Conservation (phyloP, 805 yeast genomes). For the Lachancea cidri region DNA sequence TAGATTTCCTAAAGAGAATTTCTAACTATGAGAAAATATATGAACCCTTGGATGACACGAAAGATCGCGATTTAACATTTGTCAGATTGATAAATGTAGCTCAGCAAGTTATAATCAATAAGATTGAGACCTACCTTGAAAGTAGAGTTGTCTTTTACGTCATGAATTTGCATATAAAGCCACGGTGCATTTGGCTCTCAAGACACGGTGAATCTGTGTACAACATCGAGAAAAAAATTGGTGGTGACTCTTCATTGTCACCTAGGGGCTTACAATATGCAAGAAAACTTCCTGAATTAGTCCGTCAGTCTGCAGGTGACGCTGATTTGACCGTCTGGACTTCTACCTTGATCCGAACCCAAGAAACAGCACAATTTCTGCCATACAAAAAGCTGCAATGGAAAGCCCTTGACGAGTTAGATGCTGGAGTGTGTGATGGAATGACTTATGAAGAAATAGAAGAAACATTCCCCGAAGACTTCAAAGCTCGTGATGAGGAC, state of each 20-base stretch:
- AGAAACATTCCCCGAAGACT: slow-evolving; percentile 82
- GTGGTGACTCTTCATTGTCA: slow-evolving; percentile 87
- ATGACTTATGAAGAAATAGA: slow-evolving; percentile 94
- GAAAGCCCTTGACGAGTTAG: slow-evolving; percentile 96
- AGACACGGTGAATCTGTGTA: slow-evolving; percentile 94
- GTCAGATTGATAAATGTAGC: slow-evolving; percentile 85
- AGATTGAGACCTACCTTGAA: slow-evolving; percentile 82
- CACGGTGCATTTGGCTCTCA: slow-evolving; percentile 87
- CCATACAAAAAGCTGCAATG: slow-evolving; percentile 82
- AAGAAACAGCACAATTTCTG: slow-evolving; percentile 80
- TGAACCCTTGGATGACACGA: slow-evolving; percentile 60
- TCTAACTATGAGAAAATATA: slow-evolving; percentile 67
- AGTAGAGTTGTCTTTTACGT: slow-evolving; percentile 91
- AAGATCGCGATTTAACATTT: slow-evolving; percentile 67
- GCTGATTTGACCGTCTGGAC: slow-evolving; percentile 89
- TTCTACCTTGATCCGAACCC: slow-evolving; percentile 84
- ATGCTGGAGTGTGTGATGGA: slow-evolving; percentile 97
- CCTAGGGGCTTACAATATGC: slow-evolving; percentile 85
- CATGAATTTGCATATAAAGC: slow-evolving; percentile 91
- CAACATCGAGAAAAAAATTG: slow-evolving; percentile 90
- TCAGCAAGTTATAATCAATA: slow-evolving; percentile 81
- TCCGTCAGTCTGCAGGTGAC: slow-evolving; percentile 52
- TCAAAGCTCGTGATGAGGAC: slow-evolving; percentile 91
- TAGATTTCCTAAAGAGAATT: slow-evolving; percentile 71
- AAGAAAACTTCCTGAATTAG: slow-evolving; percentile 69